These are phyloP conservation scores for Escovopsis sp. DNA, from an alignment of 2,329 filamentous ascomycete species.

Conservation along the genomic window DNA sequence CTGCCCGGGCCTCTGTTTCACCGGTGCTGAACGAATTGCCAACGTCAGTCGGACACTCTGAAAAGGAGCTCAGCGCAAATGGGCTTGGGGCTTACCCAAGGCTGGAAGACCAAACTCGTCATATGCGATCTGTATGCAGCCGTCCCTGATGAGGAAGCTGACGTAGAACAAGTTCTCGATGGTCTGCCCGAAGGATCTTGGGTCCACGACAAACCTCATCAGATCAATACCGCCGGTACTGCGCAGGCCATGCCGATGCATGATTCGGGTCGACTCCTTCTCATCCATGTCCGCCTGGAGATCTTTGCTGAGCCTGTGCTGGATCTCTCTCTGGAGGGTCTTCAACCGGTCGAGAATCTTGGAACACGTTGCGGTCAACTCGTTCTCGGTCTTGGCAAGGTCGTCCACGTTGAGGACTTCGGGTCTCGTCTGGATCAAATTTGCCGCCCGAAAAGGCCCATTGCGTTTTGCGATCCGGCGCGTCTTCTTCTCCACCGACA, in stretches of 20 bases:
- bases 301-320: constrained; percentile 29
- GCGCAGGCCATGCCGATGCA: constrained; percentile 50
- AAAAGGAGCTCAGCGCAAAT: background rate
- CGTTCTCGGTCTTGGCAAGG: constrained; percentile 61
- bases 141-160: constrained; percentile 84
- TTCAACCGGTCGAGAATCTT: constrained; percentile 52
- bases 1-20: constrained; percentile 28
- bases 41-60: no score
- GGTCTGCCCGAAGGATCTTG: constrained; percentile 79
- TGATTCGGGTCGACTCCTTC: constrained; percentile 32
- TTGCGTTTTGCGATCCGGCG: constrained; percentile 56
- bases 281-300: constrained; percentile 29
- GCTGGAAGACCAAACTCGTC: constrained; percentile 66
- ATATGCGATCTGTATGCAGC: constrained; percentile 55
- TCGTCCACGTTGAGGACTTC: constrained; percentile 63
- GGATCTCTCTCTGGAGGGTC: constrained; percentile 29
- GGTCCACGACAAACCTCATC: constrained; percentile 82
- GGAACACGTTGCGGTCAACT: constrained; percentile 64
- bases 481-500: constrained; percentile 75
- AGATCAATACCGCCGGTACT: constrained; percentile 58
- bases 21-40: no score
- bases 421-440: constrained; percentile 56
- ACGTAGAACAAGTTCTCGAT: constrained; percentile 96
- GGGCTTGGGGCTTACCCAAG: constrained; percentile 46
- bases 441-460: constrained; percentile 53